Conservation (phyloP, 2,329 filamentous ascomycete genomes). For the Botrytis medusae region DNA sequence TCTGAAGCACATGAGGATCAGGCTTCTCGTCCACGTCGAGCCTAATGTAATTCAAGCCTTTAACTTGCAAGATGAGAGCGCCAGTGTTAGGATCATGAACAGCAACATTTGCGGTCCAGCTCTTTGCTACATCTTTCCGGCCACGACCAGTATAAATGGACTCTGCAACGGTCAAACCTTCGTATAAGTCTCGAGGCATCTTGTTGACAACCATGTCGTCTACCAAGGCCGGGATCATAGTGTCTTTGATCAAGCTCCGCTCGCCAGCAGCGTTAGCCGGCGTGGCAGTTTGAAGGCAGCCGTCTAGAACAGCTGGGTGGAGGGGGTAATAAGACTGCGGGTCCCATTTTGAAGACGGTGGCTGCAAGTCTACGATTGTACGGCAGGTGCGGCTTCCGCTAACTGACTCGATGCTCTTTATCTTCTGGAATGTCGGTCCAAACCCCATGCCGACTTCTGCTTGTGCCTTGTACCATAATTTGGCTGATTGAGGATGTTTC, state of each 20-base stretch:
- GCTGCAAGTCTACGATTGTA: not conserved
- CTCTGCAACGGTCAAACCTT: slow-evolving; percentile 12
- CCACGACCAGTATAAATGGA: slow-evolving; percentile 24
- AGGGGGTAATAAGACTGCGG: slow-evolving; percentile 38
- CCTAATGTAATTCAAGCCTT: slow-evolving; percentile 27
- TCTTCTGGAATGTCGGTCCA: slow-evolving; percentile 10
- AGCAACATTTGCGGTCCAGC: slow-evolving; percentile 18
- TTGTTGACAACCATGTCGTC: slow-evolving; percentile 32
- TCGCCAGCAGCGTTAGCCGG: slow-evolving; percentile 30
- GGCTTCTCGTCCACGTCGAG: slow-evolving; percentile 13
- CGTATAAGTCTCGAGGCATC: slow-evolving; percentile 14
- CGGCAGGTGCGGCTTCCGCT: slow-evolving; percentile 13
- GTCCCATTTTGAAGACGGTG: slow-evolving; percentile 23
- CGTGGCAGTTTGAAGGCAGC: slow-evolving; percentile 35
- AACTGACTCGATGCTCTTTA: not conserved
- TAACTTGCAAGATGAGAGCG: slow-evolving; percentile 29
- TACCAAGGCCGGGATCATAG: slow-evolving; percentile 30
- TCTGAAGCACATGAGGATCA: slow-evolving; percentile 3
- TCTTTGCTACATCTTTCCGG: slow-evolving; percentile 19
- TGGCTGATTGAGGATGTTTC: slow-evolving; percentile 1
- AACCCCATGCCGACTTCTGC: not conserved
- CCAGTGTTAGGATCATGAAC: slow-evolving; percentile 28
- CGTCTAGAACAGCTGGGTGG: slow-evolving; percentile 41
- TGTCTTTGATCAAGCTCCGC: slow-evolving; percentile 24
- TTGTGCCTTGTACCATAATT: slow-evolving; percentile 5